Conservation (phyloP, 1,284 basidiomycete species). For the Lignosus rhinocerotis region DNA sequence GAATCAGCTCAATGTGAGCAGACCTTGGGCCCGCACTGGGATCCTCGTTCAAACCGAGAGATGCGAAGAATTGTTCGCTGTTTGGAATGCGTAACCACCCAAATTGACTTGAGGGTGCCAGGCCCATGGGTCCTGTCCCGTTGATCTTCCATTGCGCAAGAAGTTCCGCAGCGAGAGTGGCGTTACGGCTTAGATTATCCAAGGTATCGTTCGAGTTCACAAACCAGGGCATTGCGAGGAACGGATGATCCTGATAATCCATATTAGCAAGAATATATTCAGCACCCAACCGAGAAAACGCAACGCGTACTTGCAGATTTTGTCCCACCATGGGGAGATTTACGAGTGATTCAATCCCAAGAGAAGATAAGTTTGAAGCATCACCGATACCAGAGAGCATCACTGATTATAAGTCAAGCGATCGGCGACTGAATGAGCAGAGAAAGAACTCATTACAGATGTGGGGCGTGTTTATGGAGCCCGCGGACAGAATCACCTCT, state of each 20-base stretch:
- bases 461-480: slow-evolving; percentile 29
- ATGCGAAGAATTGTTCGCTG: slow-evolving; percentile 24
- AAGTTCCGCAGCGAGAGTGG: slow-evolving; percentile 11
- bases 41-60: slow-evolving; percentile 27
- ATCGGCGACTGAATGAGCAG: neutral
- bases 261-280: neutral
- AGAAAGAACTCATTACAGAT: slow-evolving; percentile 29
- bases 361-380: slow-evolving; percentile 10
- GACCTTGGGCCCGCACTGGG: slow-evolving; percentile 37
- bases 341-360: slow-evolving; percentile 30
- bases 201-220: slow-evolving; percentile 21
- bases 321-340: slow-evolving; percentile 36
- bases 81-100: slow-evolving; percentile 5
- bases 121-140: slow-evolving; percentile 7
- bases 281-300: neutral
- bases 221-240: slow-evolving; percentile 18
- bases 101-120: slow-evolving; percentile 9
- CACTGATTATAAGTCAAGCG: neutral
- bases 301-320: slow-evolving; percentile 27
- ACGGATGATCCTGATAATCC: slow-evolving; percentile 32
- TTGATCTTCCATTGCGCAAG: slow-evolving; percentile 17
- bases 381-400: slow-evolving; percentile 24
- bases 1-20: slow-evolving; percentile 10
- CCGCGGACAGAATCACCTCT: slow-evolving; percentile 26
- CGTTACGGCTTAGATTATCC: slow-evolving; percentile 17